Conservation (phyloP, 305 asterid species). For the Petunia hybrid region DNA sequence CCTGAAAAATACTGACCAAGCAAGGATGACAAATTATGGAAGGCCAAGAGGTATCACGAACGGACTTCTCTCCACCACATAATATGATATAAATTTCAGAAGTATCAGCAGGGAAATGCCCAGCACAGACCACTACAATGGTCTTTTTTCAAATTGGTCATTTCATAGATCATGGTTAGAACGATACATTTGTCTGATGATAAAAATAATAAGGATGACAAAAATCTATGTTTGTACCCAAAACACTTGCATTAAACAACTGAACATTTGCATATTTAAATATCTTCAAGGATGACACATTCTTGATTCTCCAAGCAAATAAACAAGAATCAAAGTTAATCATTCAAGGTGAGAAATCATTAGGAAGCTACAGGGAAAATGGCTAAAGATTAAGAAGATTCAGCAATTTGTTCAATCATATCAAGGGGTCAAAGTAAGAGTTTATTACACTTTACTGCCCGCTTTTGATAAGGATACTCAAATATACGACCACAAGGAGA, state of each 20-base stretch:
- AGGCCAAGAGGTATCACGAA: not conserved
- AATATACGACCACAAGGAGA: not conserved
- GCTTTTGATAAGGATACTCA: not conserved
- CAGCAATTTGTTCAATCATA: not conserved
- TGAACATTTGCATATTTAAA: too few relatives aligned
- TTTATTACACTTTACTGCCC: not conserved
- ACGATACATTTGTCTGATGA: not conserved
- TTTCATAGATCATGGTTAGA: not conserved
- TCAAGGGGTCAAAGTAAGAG: not conserved
- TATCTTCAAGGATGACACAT: too few relatives aligned
- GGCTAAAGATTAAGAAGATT: not conserved
- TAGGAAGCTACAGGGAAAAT: too few relatives aligned
- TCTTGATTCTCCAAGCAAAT: too few relatives aligned
- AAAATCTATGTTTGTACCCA: not conserved
- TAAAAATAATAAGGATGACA: not conserved
- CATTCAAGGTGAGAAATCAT: too few relatives aligned
- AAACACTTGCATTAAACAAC: not conserved
- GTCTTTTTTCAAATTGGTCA: not conserved
- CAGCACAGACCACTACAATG: not conserved
- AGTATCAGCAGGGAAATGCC: not conserved
- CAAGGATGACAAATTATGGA: not conserved
- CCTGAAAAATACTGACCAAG: slow-evolving; percentile 40
- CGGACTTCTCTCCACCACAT: not conserved
- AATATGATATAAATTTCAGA: not conserved
- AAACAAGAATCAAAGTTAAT: too few relatives aligned